Evolutionary conservation across 2,329 filamentous ascomycete genomes (phyloP).

Genomic region (Xylariaceae sp.): DNA sequence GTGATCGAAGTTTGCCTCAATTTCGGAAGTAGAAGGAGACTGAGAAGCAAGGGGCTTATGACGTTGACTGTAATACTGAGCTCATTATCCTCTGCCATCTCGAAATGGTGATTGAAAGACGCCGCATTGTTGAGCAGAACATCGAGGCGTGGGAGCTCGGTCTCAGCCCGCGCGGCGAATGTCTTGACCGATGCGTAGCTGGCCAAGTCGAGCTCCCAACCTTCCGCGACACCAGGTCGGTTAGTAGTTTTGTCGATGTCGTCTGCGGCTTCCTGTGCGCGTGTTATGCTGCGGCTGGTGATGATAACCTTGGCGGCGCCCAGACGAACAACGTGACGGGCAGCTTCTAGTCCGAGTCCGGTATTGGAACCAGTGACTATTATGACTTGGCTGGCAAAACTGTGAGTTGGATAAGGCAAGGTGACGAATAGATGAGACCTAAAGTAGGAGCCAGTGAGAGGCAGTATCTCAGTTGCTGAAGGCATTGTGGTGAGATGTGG

Average conservation of each 20-base stretch:
- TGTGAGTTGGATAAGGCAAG: neutral
- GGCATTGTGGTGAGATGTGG: too few species aligned
- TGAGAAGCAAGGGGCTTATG: neutral
- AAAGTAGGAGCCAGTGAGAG: too few species aligned
- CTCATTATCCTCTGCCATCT: neutral
- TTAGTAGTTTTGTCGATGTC: neutral
- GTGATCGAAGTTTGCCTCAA: too few species aligned
- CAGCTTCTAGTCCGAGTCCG: slow-evolving; percentile 2
- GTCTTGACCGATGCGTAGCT: neutral
- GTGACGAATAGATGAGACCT: neutral
- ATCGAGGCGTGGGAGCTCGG: slow-evolving; percentile 1
- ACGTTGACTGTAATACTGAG: neutral
- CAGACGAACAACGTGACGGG: neutral
- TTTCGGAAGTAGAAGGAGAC: neutral
- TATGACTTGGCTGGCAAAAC: neutral
- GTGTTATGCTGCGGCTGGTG: neutral
- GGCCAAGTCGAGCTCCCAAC: slow-evolving; percentile 1
- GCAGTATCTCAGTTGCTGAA: too few species aligned
- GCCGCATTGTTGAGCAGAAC: slow-evolving; percentile 3
- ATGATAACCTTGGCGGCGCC: slow-evolving; percentile 1
- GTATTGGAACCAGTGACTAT: neutral
- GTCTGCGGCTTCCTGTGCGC: neutral
- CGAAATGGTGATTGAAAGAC: neutral
- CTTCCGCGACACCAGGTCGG: neutral
- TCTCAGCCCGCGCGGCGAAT: neutral